These are phyloP conservation scores for Saturnispora hagleri DNA, from an alignment of 805 yeast genomes.

Conservation along the genomic window DNA sequence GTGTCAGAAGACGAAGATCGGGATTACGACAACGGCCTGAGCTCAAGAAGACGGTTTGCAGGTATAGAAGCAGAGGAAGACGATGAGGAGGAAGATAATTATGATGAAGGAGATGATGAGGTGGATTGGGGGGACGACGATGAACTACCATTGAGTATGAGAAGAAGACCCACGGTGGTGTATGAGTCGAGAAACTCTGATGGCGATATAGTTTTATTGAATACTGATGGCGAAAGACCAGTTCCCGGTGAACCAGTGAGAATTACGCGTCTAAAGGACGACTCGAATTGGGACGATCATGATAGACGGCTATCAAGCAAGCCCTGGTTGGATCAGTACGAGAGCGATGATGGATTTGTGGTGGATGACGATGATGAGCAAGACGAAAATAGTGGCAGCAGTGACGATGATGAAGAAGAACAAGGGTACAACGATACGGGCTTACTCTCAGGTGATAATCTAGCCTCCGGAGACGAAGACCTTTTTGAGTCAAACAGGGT, in stretches of 20 bases:
- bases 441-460: background rate
- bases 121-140: constrained; percentile 5
- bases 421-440: background rate
- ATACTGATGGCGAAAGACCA: constrained; percentile 2
- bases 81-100: constrained; percentile 1
- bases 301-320: background rate
- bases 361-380: constrained; percentile 12
- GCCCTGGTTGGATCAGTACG: constrained; percentile 6
- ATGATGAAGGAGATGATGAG: constrained; percentile 1
- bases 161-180: background rate
- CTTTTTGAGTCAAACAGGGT: background rate
- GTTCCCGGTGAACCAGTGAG: background rate
- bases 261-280: background rate
- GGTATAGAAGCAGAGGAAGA: constrained; percentile 3
- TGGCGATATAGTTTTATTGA: background rate
- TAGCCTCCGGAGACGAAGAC: constrained; percentile 12
- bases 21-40: constrained; percentile 10
- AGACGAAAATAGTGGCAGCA: background rate
- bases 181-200: background rate
- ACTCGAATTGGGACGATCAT: background rate
- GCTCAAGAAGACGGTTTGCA: background rate
- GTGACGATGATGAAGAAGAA: constrained; percentile 1
- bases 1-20: constrained; percentile 5
- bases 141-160: background rate
- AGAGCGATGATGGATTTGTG: constrained; percentile 14